A percentile compares a stretch with the other conserved stretches of the same genome.
Conservation (phyloP, 2,329 filamentous ascomycete species). For the Colletotrichum sansevieriae region DNA sequence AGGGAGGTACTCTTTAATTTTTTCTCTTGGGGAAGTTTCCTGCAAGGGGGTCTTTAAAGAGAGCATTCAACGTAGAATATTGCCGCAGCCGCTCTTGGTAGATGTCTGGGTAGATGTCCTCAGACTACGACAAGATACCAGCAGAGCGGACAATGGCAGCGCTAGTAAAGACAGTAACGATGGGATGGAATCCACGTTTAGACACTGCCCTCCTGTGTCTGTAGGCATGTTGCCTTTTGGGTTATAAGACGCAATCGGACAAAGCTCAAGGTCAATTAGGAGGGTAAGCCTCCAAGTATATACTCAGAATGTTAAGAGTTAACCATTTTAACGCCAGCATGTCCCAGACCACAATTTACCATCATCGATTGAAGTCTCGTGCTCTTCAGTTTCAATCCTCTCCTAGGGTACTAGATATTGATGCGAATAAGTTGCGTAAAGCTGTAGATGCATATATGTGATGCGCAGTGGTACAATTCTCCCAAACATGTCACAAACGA, state of each 20-base stretch:
- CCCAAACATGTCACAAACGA: slow-evolving; percentile 15
- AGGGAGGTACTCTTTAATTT: too few species aligned
- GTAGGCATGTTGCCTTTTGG: too few species aligned
- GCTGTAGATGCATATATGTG: slow-evolving; percentile 19
- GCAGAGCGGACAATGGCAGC: too few species aligned
- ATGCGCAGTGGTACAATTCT: slow-evolving; percentile 17
- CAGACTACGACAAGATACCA: too few species aligned
- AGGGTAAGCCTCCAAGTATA: slow-evolving; percentile 24
- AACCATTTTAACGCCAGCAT: slow-evolving; percentile 21
- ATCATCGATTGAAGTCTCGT: slow-evolving; percentile 21
- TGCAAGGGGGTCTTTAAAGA: too few species aligned
- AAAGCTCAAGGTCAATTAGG: slow-evolving; percentile 25
- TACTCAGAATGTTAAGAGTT: slow-evolving; percentile 27
- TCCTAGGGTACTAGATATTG: slow-evolving; percentile 9
- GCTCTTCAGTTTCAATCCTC: slow-evolving; percentile 3
- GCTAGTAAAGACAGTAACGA: too few species aligned
- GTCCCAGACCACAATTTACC: not conserved
- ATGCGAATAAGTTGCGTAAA: slow-evolving; percentile 19
- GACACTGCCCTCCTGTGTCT: too few species aligned
- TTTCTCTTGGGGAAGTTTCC: too few species aligned
- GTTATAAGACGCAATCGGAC: not conserved
- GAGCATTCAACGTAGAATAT: too few species aligned
- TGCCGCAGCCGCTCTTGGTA: too few species aligned
- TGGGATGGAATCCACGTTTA: too few species aligned
- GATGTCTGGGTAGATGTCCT: too few species aligned